A percentile compares a stretch with the other conserved stretches of the same genome.
Conservation (phyloP, 768 basidiomycete species). For the Lactifluus hygrophoroides region DNA sequence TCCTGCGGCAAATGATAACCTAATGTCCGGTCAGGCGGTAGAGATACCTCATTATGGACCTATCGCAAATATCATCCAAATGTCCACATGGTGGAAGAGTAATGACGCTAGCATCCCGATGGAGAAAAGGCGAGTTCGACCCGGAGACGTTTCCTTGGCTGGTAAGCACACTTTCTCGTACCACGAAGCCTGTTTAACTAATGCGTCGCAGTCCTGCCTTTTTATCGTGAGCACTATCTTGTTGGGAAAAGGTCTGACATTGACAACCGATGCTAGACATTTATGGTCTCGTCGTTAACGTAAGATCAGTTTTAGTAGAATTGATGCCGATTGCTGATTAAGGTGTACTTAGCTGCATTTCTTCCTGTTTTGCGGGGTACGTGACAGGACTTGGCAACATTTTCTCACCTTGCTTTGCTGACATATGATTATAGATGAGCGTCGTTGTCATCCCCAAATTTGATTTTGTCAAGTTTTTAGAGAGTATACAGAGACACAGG, state of each 20-base stretch:
- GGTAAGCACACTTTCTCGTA: constrained; percentile 30
- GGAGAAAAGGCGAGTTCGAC: constrained; percentile 35
- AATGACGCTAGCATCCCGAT: constrained; percentile 29
- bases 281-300: constrained; percentile 28
- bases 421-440: constrained; percentile 22
- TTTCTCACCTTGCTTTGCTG: background rate
- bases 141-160: constrained; percentile 52
- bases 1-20: constrained; percentile 30
- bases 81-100: constrained; percentile 15
- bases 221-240: constrained; percentile 23
- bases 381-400: background rate
- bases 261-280: constrained; percentile 35
- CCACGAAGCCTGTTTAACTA: background rate
- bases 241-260: background rate
- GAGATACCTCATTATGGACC: constrained; percentile 54
- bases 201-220: constrained; percentile 23
- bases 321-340: background rate
- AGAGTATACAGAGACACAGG: constrained; percentile 27
- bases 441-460: constrained; percentile 30
- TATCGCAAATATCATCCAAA: constrained; percentile 41
- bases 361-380: constrained; percentile 24
- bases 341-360: constrained; percentile 24
- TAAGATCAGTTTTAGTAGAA: background rate
- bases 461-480: constrained; percentile 26
- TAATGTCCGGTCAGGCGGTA: constrained; percentile 40